phyloP scores from a whole-genome alignment of 768 basidiomycete species.

The Suillus tomentosus region DNA sequence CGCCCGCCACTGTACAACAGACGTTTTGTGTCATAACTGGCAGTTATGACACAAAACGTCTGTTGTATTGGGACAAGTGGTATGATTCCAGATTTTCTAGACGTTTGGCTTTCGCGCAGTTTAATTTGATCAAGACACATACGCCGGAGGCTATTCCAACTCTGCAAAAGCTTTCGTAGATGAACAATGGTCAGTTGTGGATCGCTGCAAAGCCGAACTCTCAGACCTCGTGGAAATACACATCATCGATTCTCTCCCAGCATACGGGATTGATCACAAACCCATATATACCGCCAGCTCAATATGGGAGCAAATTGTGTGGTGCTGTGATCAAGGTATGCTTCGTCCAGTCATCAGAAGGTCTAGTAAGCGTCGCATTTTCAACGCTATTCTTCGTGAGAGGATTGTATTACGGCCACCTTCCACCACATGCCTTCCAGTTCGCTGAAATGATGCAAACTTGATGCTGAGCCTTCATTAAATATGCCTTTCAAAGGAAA shows the following conservation, averaged over 20 bases:
- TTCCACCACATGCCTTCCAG: too few relatives aligned
- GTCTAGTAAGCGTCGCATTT: too few relatives aligned
- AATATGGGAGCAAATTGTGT: neutral
- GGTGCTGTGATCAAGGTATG: too few relatives aligned
- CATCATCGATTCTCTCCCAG: constrained; percentile 7
- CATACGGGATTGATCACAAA: neutral
- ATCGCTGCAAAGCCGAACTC: neutral
- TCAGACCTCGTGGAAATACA: neutral
- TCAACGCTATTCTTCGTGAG: too few relatives aligned
- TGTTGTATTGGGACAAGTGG: neutral
- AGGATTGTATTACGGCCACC: too few relatives aligned
- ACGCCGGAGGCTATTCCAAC: neutral
- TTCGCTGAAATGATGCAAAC: too few relatives aligned
- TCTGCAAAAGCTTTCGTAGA: neutral
- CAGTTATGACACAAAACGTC: neutral
- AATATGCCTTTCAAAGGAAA: too few relatives aligned
- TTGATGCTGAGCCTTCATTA: too few relatives aligned
- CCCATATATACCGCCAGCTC: neutral
- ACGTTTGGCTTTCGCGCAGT: neutral
- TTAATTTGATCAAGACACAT: neutral
- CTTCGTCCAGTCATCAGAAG: too few relatives aligned
- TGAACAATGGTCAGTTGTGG: constrained; percentile 5
- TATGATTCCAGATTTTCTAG: neutral
- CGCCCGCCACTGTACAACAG: too few relatives aligned
- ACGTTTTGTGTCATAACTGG: too few relatives aligned